Evolutionary conservation across 352 stramenopile species (phyloP), one percentile per base, ranked within the genome.

Genomic region (Phytophthora constricta): DNA sequence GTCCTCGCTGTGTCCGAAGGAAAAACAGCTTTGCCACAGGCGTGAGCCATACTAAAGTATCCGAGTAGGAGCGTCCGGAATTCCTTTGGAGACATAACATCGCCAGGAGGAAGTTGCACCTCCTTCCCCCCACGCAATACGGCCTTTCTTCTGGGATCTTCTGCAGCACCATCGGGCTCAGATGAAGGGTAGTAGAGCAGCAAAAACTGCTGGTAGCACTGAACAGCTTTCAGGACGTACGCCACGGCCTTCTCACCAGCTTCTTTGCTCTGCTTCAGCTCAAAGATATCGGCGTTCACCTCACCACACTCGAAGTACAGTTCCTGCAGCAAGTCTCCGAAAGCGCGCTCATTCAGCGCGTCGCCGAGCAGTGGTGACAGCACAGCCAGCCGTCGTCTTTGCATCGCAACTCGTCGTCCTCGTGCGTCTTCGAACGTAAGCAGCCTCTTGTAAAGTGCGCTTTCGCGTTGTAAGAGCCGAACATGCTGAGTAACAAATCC

Each of bases 191-290:
- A 93, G 47, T 91, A 93, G 13, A 92, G 67, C 43, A 79, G 68
- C 10, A 93, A 47, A 28, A 89, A 93, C 58, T 87, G 75, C 59
- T 91, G 80, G 63, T 90, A 92, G 57, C 79, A 91, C 48, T 85
- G 73, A 25, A 91, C 71, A 7, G 82, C 79, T 61, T 91, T 87
- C 66, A 91, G 64, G 4, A 68, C 71, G 48, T 91, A 92, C 53
- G 58, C 47, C 19, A 68, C 83, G 5, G 81, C 62, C 58, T 89
- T 90, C 27, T 73, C 58, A 1, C 31, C 52, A 5, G 50, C 25
- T 17, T 78, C 77, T 39, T 84, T 79, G 49, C 67, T 76, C 37
- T 74, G 72, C 50, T 93, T 93, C 17, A 91, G 65, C 50, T 93
- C 85, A 26, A 82, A 86, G 0, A 93, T 52, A 20, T 89, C 78